Base-by-base conservation (phyloP, 2,329 filamentous ascomycete genomes). In the Mariannaea elegans region DNA sequence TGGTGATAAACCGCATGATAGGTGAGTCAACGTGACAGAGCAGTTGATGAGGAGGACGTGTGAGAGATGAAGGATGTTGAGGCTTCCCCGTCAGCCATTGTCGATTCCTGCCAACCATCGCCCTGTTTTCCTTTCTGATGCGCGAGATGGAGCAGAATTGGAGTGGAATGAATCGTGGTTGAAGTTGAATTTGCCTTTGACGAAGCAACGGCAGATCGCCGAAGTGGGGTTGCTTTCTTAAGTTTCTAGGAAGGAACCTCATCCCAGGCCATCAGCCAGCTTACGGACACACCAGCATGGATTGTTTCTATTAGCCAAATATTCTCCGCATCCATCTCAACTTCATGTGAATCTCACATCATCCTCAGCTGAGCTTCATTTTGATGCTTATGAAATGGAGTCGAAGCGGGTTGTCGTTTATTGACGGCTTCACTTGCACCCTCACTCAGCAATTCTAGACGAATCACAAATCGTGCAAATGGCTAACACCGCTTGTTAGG, bases 1-100 rank as follows among this genome's bases (percentile, higher is more conserved):
- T 77, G 24, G 69, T 77, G 9, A 59, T 77, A 23, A 77, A 77
- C 56, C 72, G 75, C 9, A 76, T 76, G 68, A 77, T 77, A 57
- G 75, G 75, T 77, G 52, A 64, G 73, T 71, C 18, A 27, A 21
- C 21, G 4, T 48, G 12, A 18, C 23, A 23, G 32, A 29, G 24
- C 32, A 9, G 32, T 34, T 39, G 36, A 6, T 39, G 36, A 16
- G 6, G 16, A 16, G 36, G 36, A 36, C 8, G 39, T 23, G n/a
- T 4, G 12, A 23, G 32, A 39, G 42, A 39, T 4, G 12, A 21
- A 9, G 9, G 24, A 6, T 27, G 5, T 9, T 9, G 24, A 27
- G 24, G 24, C 24, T 27, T 27, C 24, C 24, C 24, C n/a, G n/a
- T n/a, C n/a, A n/a, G 24, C 24, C 24, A 27, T 6, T 5, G 5